Conservation (phyloP, 2,329 filamentous ascomycete species). For the Camillea tinctor region DNA sequence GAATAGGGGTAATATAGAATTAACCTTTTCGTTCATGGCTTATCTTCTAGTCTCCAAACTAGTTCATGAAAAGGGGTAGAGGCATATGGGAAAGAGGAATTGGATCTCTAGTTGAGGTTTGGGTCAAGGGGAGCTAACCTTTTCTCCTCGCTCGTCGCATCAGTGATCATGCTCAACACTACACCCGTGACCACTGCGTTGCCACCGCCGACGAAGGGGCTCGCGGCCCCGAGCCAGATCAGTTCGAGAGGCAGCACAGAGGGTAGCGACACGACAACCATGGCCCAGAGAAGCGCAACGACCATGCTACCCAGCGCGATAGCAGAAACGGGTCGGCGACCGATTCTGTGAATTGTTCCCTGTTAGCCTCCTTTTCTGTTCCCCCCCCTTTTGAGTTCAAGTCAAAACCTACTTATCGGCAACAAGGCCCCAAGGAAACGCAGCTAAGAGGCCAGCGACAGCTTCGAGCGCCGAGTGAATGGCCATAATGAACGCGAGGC, state of each 20-base stretch:
- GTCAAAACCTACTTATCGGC: constrained; percentile 23
- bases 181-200: constrained; percentile 31
- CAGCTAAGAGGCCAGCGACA: constrained; percentile 33
- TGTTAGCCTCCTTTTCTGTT: neutral
- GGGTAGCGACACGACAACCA: constrained; percentile 34
- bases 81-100: neutral
- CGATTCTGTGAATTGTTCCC: constrained; percentile 26
- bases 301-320: constrained; percentile 33
- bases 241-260: constrained; percentile 33
- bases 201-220: constrained; percentile 37
- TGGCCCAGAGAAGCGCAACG: constrained; percentile 24
- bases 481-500: constrained; percentile 37
- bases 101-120: too few species aligned
- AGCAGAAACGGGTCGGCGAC: constrained; percentile 35
- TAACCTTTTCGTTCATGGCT: neutral
- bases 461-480: constrained; percentile 29
- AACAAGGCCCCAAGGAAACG: constrained; percentile 40
- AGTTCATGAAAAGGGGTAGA: too few species aligned
- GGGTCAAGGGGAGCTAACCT: constrained; percentile 24
- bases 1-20: too few species aligned
- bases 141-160: constrained; percentile 35
- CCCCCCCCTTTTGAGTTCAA: neutral
- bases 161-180: constrained; percentile 36
- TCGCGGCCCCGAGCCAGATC: constrained; percentile 34
- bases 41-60: too few species aligned